Evolutionary conservation across 148 eudicot species (phyloP).

Genomic region (Drosera capensis): DNA sequence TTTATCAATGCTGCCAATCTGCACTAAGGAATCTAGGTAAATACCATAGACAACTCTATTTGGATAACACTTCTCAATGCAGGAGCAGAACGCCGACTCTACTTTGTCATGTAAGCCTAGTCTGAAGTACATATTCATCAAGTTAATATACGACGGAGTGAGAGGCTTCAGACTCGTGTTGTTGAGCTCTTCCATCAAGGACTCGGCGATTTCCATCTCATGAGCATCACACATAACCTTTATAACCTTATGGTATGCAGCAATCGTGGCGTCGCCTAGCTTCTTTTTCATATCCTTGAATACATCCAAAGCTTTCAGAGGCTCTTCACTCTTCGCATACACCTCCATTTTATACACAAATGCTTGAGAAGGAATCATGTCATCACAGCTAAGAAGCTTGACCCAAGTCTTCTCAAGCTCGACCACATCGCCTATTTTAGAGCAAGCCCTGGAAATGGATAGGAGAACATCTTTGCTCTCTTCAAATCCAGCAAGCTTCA

Average conservation of each 20-base stretch:
- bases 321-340: constrained; percentile 47
- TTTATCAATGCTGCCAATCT: constrained; percentile 30
- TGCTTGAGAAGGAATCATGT: constrained; percentile 52
- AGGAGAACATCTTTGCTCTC: constrained; percentile 63
- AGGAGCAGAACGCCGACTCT: constrained; percentile 41
- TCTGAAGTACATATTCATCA: constrained; percentile 50
- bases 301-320: constrained; percentile 40
- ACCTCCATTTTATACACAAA: constrained; percentile 69
- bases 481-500: constrained; percentile 38
- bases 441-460: constrained; percentile 71
- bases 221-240: constrained; percentile 55
- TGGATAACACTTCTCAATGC: constrained; percentile 52
- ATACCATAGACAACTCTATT: constrained; percentile 42
- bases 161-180: constrained; percentile 59
- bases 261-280: constrained; percentile 23
- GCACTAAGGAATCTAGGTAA: constrained; percentile 70
- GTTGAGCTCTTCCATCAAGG: constrained; percentile 60
- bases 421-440: constrained; percentile 61
- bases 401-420: constrained; percentile 67
- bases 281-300: constrained; percentile 50
- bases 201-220: constrained; percentile 47
- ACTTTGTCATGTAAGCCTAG: constrained; percentile 49
- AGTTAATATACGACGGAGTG: constrained; percentile 39
- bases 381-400: constrained; percentile 31
- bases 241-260: constrained; percentile 59